Conservation (phyloP, 2,329 filamentous ascomycete species). For the Xylogone sp. region DNA sequence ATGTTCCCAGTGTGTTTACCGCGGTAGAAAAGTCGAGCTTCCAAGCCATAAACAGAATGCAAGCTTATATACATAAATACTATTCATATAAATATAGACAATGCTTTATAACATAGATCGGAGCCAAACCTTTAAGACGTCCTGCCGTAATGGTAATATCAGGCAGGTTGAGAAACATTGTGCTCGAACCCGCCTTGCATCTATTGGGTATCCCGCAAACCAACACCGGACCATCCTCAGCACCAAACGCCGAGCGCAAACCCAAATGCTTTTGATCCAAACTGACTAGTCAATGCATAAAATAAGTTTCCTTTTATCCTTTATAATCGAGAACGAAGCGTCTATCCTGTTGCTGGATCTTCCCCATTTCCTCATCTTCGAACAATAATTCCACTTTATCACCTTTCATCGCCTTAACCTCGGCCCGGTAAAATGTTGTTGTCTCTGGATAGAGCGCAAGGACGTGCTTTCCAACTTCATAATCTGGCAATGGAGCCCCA, state of each 20-base stretch:
- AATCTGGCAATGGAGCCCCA: slow-evolving; percentile 57
- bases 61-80: too few species aligned
- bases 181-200: background rate
- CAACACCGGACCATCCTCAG: background rate
- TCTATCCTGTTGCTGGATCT: slow-evolving; percentile 68
- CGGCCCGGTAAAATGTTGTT: slow-evolving; percentile 81
- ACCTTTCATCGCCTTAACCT: slow-evolving; percentile 67
- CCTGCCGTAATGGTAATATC: background rate
- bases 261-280: background rate
- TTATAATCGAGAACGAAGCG: slow-evolving; percentile 72
- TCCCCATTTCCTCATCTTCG: slow-evolving; percentile 74
- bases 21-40: too few species aligned
- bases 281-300: background rate
- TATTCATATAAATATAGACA: too few species aligned
- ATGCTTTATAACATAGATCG: too few species aligned
- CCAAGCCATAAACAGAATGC: too few species aligned
- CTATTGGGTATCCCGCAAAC: background rate
- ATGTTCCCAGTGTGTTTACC: too few species aligned
- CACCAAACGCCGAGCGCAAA: background rate
- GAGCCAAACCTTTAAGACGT: background rate
- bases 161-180: background rate
- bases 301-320: slow-evolving; percentile 12
- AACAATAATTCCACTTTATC: slow-evolving; percentile 65
- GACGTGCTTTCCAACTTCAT: slow-evolving; percentile 63
- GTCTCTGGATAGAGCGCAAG: slow-evolving; percentile 79